These are phyloP conservation scores for Aristolochia fimbriata DNA, from an alignment of 164 flowering plant genomes.

Conservation along the genomic window DNA sequence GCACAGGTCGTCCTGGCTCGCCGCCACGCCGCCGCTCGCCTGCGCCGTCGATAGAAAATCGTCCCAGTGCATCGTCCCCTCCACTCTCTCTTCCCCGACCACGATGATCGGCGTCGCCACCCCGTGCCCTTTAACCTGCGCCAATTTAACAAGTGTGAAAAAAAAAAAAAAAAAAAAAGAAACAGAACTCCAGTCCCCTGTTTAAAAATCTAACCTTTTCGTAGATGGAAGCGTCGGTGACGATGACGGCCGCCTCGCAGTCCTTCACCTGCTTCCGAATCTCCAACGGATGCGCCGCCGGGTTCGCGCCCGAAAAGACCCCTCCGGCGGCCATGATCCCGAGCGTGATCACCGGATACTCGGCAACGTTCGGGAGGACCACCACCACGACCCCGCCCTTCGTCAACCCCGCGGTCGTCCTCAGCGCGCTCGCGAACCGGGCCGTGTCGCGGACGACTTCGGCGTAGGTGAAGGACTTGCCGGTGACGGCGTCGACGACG, in stretches of 20 bases:
- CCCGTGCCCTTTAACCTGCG: conserved; percentile 55
- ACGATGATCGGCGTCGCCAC: conserved; percentile 49
- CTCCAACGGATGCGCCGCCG: conserved; percentile 56
- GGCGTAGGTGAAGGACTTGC: conserved; percentile 51
- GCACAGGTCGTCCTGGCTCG: conserved; percentile 61
- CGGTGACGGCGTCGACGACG: conserved; percentile 62
- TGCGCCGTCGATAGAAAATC: conserved; percentile 63
- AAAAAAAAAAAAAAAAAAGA: too few species aligned
- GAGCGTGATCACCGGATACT: conserved; percentile 65
- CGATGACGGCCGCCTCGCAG: conserved; percentile 61
- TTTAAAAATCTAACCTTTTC: conserved; percentile 46
- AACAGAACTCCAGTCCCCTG: too few species aligned
- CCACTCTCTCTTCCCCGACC: conserved; percentile 46
- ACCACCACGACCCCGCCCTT: conserved; percentile 83
- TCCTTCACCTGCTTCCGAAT: conserved; percentile 72
- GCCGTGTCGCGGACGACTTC: conserved; percentile 45
- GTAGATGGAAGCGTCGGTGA: conserved; percentile 46
- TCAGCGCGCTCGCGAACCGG: conserved; percentile 71
- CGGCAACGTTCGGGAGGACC: conserved; percentile 79
- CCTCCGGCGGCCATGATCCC: conserved; percentile 96
- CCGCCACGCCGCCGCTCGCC: conserved; percentile 1
- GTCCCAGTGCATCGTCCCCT: conserved; percentile 50
- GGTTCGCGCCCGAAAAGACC: conserved; percentile 88
- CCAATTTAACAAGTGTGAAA: too few species aligned
- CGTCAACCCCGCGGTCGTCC: conserved; percentile 55